phyloP scores from a whole-genome alignment of 139 green algal genomes.

The Parachlorella kessleri region DNA sequence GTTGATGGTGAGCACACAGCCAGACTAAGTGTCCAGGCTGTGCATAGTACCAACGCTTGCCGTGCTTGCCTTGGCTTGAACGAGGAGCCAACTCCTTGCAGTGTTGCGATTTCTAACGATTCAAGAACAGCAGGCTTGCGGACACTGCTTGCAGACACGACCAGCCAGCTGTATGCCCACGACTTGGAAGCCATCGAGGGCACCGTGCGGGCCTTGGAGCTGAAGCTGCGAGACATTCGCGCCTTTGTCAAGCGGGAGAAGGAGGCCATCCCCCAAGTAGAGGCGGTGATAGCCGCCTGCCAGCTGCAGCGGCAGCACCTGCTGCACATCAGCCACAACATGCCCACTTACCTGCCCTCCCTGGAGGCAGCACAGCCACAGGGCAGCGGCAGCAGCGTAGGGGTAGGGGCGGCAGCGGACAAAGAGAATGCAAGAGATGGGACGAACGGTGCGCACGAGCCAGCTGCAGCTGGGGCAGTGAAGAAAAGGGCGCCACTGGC shows the following conservation, averaged over 20 bases:
- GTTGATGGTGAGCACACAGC: conserved; percentile 15
- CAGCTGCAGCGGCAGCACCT: conserved; percentile 49
- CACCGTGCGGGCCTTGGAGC: conserved; percentile 32
- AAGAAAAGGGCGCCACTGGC: not conserved
- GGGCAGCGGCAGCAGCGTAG: conserved; percentile 1
- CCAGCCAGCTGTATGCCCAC: conserved; percentile 20
- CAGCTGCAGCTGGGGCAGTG: not conserved
- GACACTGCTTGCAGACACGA: conserved; percentile 18
- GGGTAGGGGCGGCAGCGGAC: too few relatives aligned
- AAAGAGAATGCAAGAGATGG: conserved; percentile 2
- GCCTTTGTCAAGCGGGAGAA: conserved; percentile 16
- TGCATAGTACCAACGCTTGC: too few relatives aligned
- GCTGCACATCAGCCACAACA: conserved; percentile 47
- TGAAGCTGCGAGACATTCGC: conserved; percentile 25
- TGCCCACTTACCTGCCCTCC: conserved; percentile 56
- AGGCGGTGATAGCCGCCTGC: conserved; percentile 53
- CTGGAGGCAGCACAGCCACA: conserved; percentile 11
- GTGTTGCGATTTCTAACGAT: not conserved
- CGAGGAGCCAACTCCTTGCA: too few relatives aligned
- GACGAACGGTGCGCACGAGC: not conserved
- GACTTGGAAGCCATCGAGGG: conserved; percentile 37
- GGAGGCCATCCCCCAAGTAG: conserved; percentile 36
- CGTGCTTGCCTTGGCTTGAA: too few relatives aligned
- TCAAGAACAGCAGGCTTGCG: too few relatives aligned
- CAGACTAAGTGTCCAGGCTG: not conserved